Base-by-base conservation (phyloP, 192 early-diverging fungal species). In the Umbelopsis sp. region DNA sequence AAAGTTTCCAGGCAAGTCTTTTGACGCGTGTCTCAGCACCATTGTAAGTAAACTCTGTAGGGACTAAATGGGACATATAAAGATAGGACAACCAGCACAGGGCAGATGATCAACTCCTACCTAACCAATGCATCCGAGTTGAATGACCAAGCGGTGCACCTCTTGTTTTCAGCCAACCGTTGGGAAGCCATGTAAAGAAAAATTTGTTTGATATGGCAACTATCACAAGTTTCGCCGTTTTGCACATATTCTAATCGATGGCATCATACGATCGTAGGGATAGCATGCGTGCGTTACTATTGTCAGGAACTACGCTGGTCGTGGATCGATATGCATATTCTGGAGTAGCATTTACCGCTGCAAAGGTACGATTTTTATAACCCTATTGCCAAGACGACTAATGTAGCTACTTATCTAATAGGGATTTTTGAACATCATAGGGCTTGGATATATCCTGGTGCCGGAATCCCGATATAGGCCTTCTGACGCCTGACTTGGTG, bases 311-410 rank as follows among this genome's bases (percentile, higher is more conserved):
- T 0, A 91, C 92, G 5, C 74, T 97, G 12, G 80, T 99, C 3
- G 91, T 96, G 2, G 98, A 98, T 79, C 85, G 98, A 48, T 99
- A 99, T 78, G 93, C 95, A 0, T 98, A 94, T 72, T 98, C 96
- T 1, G 98, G 98, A 11, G 92, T 95, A 7, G 94, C 93, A 1
- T 99, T 93, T 72, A 92, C 94, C 1, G 88, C 90, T 16, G 94
- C 95, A 49, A 98, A 99, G 80, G 90, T 88, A 78, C 64, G 52
- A 68, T 37, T 69, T 11, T 35, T 25, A 51, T 16, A 49, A 6
- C 37, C 10, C 1, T 10, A 41, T 41, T 25, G n/a, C 53, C 30
- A 41, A 2, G 37, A 41, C 37, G 10, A 41, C 10, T 41, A 6
- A 51, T 11, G 23, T 27, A 41, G 11, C n/a, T 67, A 49, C 30